phyloP scores from a whole-genome alignment of 208 protist species.

The Wallacemonas sp. region DNA sequence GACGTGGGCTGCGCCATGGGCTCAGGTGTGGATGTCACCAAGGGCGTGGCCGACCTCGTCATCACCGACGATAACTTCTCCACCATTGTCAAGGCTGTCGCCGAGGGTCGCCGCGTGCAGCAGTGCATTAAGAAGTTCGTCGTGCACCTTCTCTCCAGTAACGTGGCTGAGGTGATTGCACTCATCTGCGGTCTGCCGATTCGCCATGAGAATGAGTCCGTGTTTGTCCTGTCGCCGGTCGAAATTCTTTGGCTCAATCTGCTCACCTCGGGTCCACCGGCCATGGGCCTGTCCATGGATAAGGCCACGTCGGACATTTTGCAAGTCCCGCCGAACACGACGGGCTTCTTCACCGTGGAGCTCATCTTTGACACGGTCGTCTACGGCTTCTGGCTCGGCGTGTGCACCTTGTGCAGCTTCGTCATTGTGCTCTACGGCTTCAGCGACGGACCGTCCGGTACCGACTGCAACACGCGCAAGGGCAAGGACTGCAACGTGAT shows the following conservation, averaged over 20 bases:
- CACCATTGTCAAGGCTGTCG: constrained; percentile 96
- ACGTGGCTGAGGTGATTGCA: constrained; percentile 89
- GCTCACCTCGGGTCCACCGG: constrained; percentile 78
- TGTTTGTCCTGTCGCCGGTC: constrained; percentile 90
- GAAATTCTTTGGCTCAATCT: constrained; percentile 94
- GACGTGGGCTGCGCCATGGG: constrained; percentile 98
- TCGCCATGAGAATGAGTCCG: constrained; percentile 52
- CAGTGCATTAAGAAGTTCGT: constrained; percentile 92
- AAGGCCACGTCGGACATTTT: constrained; percentile 76
- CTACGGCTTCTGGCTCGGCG: constrained; percentile 86
- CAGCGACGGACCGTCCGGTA: constrained; percentile 47
- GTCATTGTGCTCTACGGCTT: constrained; percentile 73
- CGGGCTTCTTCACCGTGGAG: constrained; percentile 82
- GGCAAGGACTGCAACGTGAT: constrained; percentile 55
- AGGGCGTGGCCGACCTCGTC: constrained; percentile 92
- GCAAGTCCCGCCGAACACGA: constrained; percentile 74
- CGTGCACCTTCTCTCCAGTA: constrained; percentile 85
- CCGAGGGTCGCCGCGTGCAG: constrained; percentile 84
- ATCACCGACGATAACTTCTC: constrained; percentile 99
- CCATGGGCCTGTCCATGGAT: constrained; percentile 81
- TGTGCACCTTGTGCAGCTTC: constrained; percentile 60
- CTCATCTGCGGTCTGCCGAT: constrained; percentile 86
- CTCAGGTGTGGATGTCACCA: constrained; percentile 96
- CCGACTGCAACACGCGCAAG: constrained; percentile 63
- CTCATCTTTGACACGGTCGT: constrained; percentile 78